phyloP scores from a whole-genome alignment of 179 eudicot genomes.

The Carnegiea gigantea region DNA sequence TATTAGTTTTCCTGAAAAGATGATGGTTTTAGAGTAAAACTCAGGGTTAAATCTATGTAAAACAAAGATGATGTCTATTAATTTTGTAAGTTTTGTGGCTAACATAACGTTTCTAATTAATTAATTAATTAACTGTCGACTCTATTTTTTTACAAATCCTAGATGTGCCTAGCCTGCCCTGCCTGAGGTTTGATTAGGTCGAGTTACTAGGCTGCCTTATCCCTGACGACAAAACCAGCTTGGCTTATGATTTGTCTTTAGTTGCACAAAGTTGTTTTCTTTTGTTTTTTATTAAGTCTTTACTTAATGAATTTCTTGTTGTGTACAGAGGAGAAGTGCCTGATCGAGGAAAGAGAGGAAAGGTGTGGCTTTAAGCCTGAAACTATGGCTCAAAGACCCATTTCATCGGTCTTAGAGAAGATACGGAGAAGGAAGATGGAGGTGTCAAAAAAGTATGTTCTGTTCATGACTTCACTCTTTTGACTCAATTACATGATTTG shows the following conservation, averaged over 20 bases:
- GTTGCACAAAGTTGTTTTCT: neutral
- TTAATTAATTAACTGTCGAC: neutral
- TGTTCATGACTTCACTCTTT: neutral
- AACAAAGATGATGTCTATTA: neutral
- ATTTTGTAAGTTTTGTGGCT: neutral
- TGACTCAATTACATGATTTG: neutral
- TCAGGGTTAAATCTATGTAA: too few species aligned
- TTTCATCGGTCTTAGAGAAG: conserved; percentile 81
- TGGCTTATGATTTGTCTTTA: neutral
- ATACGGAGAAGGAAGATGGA: conserved; percentile 81
- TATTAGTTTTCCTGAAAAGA: too few species aligned
- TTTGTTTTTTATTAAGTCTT: neutral
- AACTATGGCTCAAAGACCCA: conserved; percentile 62
- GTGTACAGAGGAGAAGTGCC: neutral
- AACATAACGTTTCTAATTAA: neutral
- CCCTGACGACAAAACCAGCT: neutral
- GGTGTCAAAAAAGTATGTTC: conserved; percentile 61
- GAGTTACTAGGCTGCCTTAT: neutral
- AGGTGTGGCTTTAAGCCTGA: conserved; percentile 68
- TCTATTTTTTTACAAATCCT: neutral
- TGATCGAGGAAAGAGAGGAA: conserved; percentile 48
- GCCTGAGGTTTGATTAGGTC: conserved; percentile 1
- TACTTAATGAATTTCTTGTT: neutral
- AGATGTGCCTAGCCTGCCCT: neutral
- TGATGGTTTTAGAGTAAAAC: neutral